Evolutionary conservation across 768 basidiomycete species (phyloP).

Genomic region (Termitomyces sp.): DNA sequence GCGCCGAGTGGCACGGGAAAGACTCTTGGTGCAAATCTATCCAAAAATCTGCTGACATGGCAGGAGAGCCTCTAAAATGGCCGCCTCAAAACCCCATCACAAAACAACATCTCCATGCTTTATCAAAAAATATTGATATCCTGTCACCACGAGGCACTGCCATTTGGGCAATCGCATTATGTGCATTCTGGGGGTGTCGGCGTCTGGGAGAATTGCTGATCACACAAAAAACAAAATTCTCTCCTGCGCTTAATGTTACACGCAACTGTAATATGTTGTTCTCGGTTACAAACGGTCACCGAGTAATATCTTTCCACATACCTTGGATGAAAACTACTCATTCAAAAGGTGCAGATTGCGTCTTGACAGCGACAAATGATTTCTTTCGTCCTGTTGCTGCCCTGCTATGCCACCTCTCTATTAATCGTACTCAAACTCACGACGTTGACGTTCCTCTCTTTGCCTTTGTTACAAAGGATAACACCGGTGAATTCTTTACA

Average conservation of each 20-base stretch:
- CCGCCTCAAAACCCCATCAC: constrained; percentile 6
- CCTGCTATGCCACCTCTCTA: constrained; percentile 13
- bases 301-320: not conserved
- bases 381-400: constrained; percentile 20
- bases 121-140: constrained; percentile 20
- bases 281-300: not conserved
- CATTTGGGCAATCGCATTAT: constrained; percentile 18
- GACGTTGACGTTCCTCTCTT: constrained; percentile 11
- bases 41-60: constrained; percentile 10
- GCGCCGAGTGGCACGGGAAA: constrained; percentile 20
- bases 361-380: constrained; percentile 19
- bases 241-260: too few relatives aligned
- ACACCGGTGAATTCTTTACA: not conserved
- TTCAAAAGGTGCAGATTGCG: too few relatives aligned
- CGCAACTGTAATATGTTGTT: not conserved
- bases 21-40: constrained; percentile 14
- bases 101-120: too few relatives aligned
- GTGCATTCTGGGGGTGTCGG: constrained; percentile 22
- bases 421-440: constrained; percentile 7
- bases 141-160: constrained; percentile 18
- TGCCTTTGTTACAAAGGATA: not conserved
- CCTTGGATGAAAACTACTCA: too few relatives aligned
- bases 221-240: constrained; percentile 20
- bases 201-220: constrained; percentile 13
- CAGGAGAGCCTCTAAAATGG: constrained; percentile 7